Evolutionary conservation across 192 early-diverging fungal genomes (phyloP).

Genomic region (Piromyces sp.): DNA sequence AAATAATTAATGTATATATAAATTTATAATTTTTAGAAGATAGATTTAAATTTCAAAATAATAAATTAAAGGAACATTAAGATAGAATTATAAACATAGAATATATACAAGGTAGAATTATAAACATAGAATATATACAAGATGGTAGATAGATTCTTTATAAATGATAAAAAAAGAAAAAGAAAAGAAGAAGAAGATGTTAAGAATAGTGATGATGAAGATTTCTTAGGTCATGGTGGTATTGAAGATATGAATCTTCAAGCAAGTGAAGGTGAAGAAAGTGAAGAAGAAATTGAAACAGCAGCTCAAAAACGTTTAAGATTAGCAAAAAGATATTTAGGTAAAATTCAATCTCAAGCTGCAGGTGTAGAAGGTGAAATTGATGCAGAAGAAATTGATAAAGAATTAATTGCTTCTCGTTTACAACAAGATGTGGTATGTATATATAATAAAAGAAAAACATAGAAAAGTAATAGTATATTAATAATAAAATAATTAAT

Average conservation of each 20-base stretch:
- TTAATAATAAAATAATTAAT: too few relatives aligned
- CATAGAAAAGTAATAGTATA: too few relatives aligned
- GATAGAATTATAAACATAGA: too few relatives aligned
- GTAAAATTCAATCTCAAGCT: conserved; percentile 48
- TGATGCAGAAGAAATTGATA: conserved; percentile 82
- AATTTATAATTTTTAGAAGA: too few relatives aligned
- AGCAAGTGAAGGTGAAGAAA: conserved; percentile 37
- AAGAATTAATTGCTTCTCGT: conserved; percentile 78
- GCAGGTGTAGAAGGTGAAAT: conserved; percentile 48
- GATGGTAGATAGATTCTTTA: neutral
- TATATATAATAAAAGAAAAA: neutral
- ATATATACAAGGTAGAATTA: too few relatives aligned
- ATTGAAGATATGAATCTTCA: conserved; percentile 38
- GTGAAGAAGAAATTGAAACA: conserved; percentile 57
- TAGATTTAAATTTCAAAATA: too few relatives aligned
- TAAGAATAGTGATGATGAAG: conserved; percentile 18
- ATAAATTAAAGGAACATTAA: too few relatives aligned
- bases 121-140: too few relatives aligned
- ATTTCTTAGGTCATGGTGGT: conserved; percentile 27
- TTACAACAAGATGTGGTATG: conserved; percentile 59
- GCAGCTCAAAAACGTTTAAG: conserved; percentile 83
- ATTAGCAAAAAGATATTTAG: conserved; percentile 80
- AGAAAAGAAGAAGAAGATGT: conserved; percentile 12
- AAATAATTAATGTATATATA: too few relatives aligned
- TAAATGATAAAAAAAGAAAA: neutral